Evolutionary conservation across 306 rosid genomes (phyloP), one percentile per base, ranked within the genome.

Genomic region (Carpinus fangiana): DNA sequence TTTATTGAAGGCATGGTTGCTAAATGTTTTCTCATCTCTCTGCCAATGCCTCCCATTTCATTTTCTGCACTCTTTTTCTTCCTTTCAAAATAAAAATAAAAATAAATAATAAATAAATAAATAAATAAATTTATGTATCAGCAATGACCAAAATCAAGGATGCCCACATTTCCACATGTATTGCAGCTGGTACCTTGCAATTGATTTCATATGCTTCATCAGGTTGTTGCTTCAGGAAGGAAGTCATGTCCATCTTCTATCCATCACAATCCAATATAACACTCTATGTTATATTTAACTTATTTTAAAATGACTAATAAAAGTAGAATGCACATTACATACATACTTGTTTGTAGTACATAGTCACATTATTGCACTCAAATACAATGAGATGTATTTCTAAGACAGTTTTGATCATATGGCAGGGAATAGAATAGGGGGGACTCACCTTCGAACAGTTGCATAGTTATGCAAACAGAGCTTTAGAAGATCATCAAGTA

Each of bases 371-470:
- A 36, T 36, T 34, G 48, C 51, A 66, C 72, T 41, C 72, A 66
- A 66, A 64, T 64, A 28, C 11, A 16, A 66, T 38, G 72, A 9
- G 8, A 66, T 11, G 14, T 41, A 16, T 18, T 28, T 18, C 50
- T 38, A 10, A 66, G 48, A 41, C 28, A 59, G 28, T 14, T 14
- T 65, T 36, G 26, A 36, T 65, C 50, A 38, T 16, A 48, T 12
- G 12, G 26, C 12, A 38, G 14, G 50, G 50, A 66, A 13, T 14
- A 31, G 45, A 28, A 28, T 31, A 66, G 14, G 45, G 78, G 62
- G 23, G 67, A 93, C 98, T 93, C 84, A 93, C 99, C 80, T 85
- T 73, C 99, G 97, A 68, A 96, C 98, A 60, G 96, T 90, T 86
- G 89, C 98, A 76, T 95, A 96, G 88, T 93, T 96, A 73, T 96